Evolutionary conservation across 148 eudicot genomes (phyloP), one percentile per base, ranked within the genome.

Genomic region (Oxyria digyna): DNA sequence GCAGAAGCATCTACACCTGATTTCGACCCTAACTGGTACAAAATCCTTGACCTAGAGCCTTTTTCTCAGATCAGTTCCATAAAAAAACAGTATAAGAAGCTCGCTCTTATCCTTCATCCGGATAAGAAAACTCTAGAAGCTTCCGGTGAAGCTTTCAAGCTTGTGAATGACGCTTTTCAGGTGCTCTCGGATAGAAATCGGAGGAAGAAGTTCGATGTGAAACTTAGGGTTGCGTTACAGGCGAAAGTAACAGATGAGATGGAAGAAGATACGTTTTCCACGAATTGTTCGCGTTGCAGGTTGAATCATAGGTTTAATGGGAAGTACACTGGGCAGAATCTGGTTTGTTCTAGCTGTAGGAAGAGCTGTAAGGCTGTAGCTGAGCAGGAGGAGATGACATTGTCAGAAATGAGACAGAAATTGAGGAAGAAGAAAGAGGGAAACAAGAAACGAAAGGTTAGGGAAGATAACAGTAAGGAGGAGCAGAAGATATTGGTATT

Each of bases 321-420:
- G 87, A 84, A 72, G 82, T 89, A 86, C 77, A 81, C 6, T 15
- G 6, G 85, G 69, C 83, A 78, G 40, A 78, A 67, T 75, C 75
- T 89, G 89, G 62, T 86, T 78, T 89, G 96, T 46, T 83, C 86
- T 18, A 72, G 74, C 66, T 89, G 96, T 81, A 83, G 80, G 52
- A 79, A 74, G 68, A 79, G 84, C 45, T 89, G 84, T 69, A 72
- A 75, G 78, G 81, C 77, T 50, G 37, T 31, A 3, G 75, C 42
- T 17, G 76, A 11, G 37, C 49, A 43, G 18, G 76, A 27, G 14
- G 42, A 42, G 45, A 67, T 86, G 87, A 87, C 91, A 23, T 72
- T 92, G 52, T 85, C 93, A 3, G 86, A 92, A 81, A 81, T 89
- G 78, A 81, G 75, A 76, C 24, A 55, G 70, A 69, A 73, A 64